phyloP scores from a whole-genome alignment of 2,329 filamentous ascomycete genomes.

The Trichoderma endophyticum region DNA sequence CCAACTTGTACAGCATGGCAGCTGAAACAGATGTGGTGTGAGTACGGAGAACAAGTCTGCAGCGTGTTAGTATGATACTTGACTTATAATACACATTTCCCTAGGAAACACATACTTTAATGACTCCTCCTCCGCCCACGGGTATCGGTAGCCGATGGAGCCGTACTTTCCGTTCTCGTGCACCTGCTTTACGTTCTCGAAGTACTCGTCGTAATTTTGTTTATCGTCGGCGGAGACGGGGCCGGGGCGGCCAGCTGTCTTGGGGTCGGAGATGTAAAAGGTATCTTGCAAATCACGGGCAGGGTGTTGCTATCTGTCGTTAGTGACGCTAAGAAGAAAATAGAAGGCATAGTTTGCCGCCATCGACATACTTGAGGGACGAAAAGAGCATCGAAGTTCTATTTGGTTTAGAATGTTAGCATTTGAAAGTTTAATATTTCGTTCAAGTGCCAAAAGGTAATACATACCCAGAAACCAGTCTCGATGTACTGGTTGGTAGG shows the following conservation, averaged over 20 bases:
- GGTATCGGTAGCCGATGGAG: slow-evolving; percentile 94
- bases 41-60: slow-evolving; percentile 79
- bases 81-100: neutral
- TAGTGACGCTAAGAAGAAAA: neutral
- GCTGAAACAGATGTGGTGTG: slow-evolving; percentile 93
- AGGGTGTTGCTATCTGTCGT: slow-evolving; percentile 67
- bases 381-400: slow-evolving; percentile 92
- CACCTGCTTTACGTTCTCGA: slow-evolving; percentile 80
- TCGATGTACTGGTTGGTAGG: slow-evolving; percentile 90
- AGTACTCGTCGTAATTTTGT: slow-evolving; percentile 78
- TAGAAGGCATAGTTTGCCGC: accelerated
- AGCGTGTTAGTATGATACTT: neutral
- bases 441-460: neutral
- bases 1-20: slow-evolving; percentile 86
- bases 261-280: slow-evolving; percentile 94
- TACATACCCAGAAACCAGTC: slow-evolving; percentile 78
- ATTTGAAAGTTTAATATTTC: too few relatives aligned
- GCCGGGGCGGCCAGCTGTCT: slow-evolving; percentile 66
- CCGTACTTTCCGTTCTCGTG: slow-evolving; percentile 91
- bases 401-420: neutral
- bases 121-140: slow-evolving; percentile 85
- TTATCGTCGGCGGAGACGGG: slow-evolving; percentile 52
- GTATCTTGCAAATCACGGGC: slow-evolving; percentile 97
- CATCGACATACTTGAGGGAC: slow-evolving; percentile 63
- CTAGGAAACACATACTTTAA: slow-evolving; percentile 44